phyloP scores from a whole-genome alignment of 2,329 filamentous ascomycete genomes.

The Hortaea werneckii region DNA sequence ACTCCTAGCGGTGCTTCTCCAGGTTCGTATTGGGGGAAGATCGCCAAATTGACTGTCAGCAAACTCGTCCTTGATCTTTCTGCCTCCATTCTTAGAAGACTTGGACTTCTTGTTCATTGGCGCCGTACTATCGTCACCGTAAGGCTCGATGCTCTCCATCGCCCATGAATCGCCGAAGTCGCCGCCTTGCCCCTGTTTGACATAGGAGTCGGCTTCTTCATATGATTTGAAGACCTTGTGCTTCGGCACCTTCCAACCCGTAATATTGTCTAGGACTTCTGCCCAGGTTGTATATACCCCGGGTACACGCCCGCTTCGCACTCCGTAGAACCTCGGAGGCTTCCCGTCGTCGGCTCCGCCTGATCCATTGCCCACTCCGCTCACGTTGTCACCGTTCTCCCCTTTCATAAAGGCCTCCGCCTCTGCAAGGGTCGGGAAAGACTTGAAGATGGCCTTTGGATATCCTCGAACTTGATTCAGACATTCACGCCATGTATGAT shows the following conservation, averaged over 20 bases:
- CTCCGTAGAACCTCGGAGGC: constrained; percentile 46
- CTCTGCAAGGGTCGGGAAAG: constrained; percentile 61
- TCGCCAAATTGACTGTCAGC: background rate
- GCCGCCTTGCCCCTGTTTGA: constrained; percentile 32
- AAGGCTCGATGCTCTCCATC: constrained; percentile 11
- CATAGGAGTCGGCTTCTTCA: constrained; percentile 68
- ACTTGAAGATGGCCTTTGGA: constrained; percentile 52
- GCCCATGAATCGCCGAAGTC: background rate
- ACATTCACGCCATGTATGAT: constrained; percentile 54
- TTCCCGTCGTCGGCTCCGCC: constrained; percentile 3
- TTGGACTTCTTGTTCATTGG: constrained; percentile 30
- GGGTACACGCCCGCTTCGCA: constrained; percentile 47
- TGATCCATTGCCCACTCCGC: constrained; percentile 2
- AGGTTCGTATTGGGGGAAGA: constrained; percentile 34
- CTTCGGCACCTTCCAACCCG: constrained; percentile 56
- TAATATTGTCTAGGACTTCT: constrained; percentile 62
- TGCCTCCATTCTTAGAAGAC: constrained; percentile 26
- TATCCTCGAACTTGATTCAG: constrained; percentile 51
- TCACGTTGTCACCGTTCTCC: constrained; percentile 40
- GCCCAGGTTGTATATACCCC: constrained; percentile 59
- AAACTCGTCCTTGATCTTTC: constrained; percentile 15
- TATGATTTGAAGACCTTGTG: constrained; percentile 39
- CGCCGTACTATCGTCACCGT: constrained; percentile 2
- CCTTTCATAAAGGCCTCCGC: constrained; percentile 60
- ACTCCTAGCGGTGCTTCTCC: constrained; percentile 46